Conservation (phyloP, 495 filamentous ascomycete species). For the Aspergillus cavernicola region DNA sequence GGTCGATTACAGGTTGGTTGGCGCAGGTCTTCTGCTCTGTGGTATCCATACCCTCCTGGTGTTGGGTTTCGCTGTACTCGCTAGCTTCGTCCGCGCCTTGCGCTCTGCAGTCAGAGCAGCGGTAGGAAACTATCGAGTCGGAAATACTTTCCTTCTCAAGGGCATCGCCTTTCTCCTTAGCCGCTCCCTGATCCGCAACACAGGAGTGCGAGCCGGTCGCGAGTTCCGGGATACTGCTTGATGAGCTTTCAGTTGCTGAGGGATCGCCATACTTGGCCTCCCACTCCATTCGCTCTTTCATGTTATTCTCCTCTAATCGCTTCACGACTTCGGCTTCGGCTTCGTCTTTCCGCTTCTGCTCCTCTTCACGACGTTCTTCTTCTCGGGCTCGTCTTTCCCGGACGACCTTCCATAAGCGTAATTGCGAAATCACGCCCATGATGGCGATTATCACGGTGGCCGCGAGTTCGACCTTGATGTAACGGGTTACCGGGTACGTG, state of each 20-base stretch:
- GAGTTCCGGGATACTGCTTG: slow-evolving; percentile 28
- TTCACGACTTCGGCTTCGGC: slow-evolving; percentile 67
- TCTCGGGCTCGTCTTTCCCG: slow-evolving; percentile 64
- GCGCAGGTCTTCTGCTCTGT: background rate
- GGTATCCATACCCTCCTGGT: slow-evolving; percentile 6
- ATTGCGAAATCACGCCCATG: slow-evolving; percentile 76
- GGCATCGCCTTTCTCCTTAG: slow-evolving; percentile 30
- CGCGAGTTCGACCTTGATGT: slow-evolving; percentile 82
- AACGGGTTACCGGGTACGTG: slow-evolving; percentile 83
- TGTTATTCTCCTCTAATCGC: slow-evolving; percentile 63
- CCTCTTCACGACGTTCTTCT: slow-evolving; percentile 51
- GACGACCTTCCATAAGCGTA: slow-evolving; percentile 85
- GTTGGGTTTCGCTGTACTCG: slow-evolving; percentile 10
- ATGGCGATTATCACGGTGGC: slow-evolving; percentile 68
- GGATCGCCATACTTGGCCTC: slow-evolving; percentile 66
- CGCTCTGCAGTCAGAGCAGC: slow-evolving; percentile 24
- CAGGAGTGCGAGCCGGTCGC: slow-evolving; percentile 26
- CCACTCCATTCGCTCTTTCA: slow-evolving; percentile 70
- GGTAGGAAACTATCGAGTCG: slow-evolving; percentile 19
- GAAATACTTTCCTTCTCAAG: slow-evolving; percentile 36
- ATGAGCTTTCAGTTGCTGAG: slow-evolving; percentile 10
- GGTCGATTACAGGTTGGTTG: background rate
- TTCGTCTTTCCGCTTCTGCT: slow-evolving; percentile 56
- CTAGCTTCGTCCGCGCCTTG: slow-evolving; percentile 23
- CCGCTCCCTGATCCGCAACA: slow-evolving; percentile 18